Evolutionary conservation across 352 stramenopile species (phyloP), one percentile per base, ranked within the genome.

Genomic region (Pythium sp.): DNA sequence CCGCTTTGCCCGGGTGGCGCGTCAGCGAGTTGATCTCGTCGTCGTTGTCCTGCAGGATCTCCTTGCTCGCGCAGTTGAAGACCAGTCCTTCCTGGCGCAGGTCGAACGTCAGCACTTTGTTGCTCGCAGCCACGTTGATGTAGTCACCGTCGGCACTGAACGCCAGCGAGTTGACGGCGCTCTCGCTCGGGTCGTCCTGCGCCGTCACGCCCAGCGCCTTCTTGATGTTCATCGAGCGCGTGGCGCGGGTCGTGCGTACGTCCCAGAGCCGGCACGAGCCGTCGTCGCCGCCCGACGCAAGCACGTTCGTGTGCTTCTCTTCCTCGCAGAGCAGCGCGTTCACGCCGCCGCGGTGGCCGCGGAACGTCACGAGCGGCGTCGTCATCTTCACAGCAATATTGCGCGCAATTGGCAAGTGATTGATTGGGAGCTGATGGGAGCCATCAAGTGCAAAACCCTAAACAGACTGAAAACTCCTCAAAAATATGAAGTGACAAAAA

Each of bases 261-360:
- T 92, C 86, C 86, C 86, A 93, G 60, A 93, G 61, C 5, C 86
- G 77, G 38, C 79, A 89, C 9, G 83, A 85, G 38, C 86, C 82
- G 57, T 93, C 86, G 54, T 91, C 78, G 46, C 86, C 87, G 30
- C 86, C 86, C 0, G 86, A 93, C 1, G 77, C 83, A 1, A 93
- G 58, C 14, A 87, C 67, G 67, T 93, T 65, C 28, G 74, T 67
- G 58, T 85, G 81, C 28, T 72, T 64, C 38, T 70, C 68, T 15
- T 91, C 83, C 54, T 91, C 81, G 61, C 77, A 80, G 8, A 90
- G 71, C 46, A 91, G 72, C 61, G 81, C 72, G 59, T 90, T 90
- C 57, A 91, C 81, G 61, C 72, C 77, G 49, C 67, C 78, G 65
- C 81, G 78, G 63, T 91, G 83, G 74, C 83, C 83, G 46, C 77